Evolutionary conservation across 495 filamentous ascomycete species (phyloP), one percentile per base, ranked within the genome.

Genomic region (Hypoxylon rickii): DNA sequence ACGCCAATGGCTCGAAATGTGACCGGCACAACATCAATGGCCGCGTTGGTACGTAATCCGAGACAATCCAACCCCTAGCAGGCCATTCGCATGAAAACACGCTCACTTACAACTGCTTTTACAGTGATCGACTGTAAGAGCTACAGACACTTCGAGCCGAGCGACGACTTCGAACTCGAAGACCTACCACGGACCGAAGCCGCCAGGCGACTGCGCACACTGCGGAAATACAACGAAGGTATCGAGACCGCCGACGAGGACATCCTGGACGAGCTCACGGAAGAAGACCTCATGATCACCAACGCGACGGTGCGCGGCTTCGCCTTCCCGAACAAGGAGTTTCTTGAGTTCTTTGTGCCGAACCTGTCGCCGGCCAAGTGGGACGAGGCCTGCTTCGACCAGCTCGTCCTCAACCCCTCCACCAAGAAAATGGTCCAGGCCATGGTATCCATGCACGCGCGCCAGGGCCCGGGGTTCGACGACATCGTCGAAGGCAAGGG

Each of bases 391-490:
- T 71, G 62, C 33, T 87, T 87, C 52, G 75, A 82, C 6, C 69
- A 76, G 0, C 66, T 89, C 1, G 80, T 86, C 3, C 69, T 87
- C 1, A 72, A 81, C 0, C 19, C 65, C 1, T 63, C 69, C 6
- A 73, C 76, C 47, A 84, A 84, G 61, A 73, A 76, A 29, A 73
- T 83, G 1, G 71, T 86, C 5, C 66, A 73, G 55, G 76, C 80
- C 2, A 73, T 85, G 5, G 75, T 83, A 0, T 69, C 69, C 1
- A 64, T 64, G 24, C 68, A 73, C 32, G 4, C 53, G 19, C 40
- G 20, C 15, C 40, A 48, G 0, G 47, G 41, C 1, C 61, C 44
- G 46, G 70, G 55, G 5, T 11, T 58, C 29, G 55, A 58, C 22
- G 70, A 75, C 29, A 71, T 72, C 20, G 61, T 74, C 26, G 68